Base-by-base conservation (phyloP, 2,329 filamentous ascomycete genomes). In the Periglandula ipomoeae region DNA sequence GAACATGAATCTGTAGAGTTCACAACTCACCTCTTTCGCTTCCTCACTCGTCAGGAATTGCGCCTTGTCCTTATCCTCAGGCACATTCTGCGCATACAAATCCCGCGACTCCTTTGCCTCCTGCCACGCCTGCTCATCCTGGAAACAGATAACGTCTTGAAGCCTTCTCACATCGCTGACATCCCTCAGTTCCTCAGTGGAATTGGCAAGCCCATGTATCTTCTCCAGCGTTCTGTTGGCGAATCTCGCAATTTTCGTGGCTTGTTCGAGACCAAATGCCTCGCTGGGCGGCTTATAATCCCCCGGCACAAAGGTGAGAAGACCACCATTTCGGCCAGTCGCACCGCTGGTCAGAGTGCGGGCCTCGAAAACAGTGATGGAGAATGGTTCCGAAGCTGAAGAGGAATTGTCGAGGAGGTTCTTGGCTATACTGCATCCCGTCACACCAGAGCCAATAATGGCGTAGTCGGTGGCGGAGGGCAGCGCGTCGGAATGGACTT, bases 231-330 rank as follows among this genome's bases (percentile, higher is more conserved):
- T 68, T 26, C 57, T 46, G 23, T 69, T 56, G 50, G 69, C 67
- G 47, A 76, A 75, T 1, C 63, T 56, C 1, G 67, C 62, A n/a
- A 75, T 63, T 42, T 64, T 61, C 17, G 63, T 63, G 2, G 74
- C 72, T 3, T 62, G 57, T 37, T 66, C 64, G 1, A 55, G 51
- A 0, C 66, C 64, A 30, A 65, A 54, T 19, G 50, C 52, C 6
- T 53, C 38, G 30, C 60, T 58, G 4, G 72, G 48, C 4, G 53
- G 51, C 11, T 53, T 54, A 43, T 70, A 73, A 20, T 66, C 54
- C 50, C 70, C 64, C 44, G 72, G 67, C 3, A 70, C 64, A 26
- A 62, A 43, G 22, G 56, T 57, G 7, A 60, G 51, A 10, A 60
- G 58, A 0, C 61, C 61, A 0, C 61, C 61, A 32, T 64, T 64